Evolutionary conservation across 305 asterid species (phyloP).

Genomic region (Solanum hybrid): DNA sequence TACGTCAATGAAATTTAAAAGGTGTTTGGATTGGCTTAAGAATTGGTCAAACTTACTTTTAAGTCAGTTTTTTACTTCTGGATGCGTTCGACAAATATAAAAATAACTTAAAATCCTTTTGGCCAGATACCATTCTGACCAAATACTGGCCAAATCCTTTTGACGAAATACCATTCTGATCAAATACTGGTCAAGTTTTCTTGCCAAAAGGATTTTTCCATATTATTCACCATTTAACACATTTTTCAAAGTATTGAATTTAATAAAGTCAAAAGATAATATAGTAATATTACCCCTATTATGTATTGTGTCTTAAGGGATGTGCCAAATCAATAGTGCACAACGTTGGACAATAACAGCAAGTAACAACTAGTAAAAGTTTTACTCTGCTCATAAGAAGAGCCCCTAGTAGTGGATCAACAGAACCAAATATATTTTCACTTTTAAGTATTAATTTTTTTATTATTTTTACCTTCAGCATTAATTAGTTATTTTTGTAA

Average conservation of each 20-base stretch:
- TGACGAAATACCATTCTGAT: no score
- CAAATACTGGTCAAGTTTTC: no score
- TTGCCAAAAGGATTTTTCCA: no score
- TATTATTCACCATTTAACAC: no score
- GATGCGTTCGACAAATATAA: no score
- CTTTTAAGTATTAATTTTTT: neutral
- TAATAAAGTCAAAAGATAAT: no score
- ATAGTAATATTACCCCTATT: no score
- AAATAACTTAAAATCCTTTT: neutral
- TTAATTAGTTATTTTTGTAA: neutral
- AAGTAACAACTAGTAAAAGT: neutral
- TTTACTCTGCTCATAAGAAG: neutral
- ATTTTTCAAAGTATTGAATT: no score
- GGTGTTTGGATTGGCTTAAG: neutral
- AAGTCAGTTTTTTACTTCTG: neutral
- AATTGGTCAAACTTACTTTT: neutral
- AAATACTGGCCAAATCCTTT: no score
- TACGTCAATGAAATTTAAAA: neutral
- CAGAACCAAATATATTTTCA: neutral
- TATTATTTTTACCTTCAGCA: neutral
- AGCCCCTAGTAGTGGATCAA: neutral
- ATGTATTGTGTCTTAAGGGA: no score
- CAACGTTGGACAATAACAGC: neutral
- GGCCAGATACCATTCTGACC: no score
- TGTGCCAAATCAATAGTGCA: no score